phyloP scores from a whole-genome alignment of 768 basidiomycete genomes.

The Tulasnella sp. region DNA sequence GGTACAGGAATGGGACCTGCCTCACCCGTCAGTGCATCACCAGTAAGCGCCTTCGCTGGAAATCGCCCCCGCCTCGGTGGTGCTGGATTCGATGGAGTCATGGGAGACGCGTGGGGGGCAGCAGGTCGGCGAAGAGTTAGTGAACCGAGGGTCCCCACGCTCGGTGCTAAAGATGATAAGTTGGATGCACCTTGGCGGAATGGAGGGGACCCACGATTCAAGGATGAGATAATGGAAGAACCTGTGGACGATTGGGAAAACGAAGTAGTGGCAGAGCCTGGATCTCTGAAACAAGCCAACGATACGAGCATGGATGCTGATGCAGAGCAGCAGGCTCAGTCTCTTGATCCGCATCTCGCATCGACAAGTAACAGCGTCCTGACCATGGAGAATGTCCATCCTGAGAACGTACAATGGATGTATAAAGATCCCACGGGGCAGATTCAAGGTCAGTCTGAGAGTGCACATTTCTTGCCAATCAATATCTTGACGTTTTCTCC shows the following conservation, averaged over 20 bases:
- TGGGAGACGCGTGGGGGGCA: conserved; percentile 14
- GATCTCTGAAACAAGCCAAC: too few species aligned
- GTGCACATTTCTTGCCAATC: not conserved
- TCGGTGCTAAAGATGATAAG: conserved; percentile 3
- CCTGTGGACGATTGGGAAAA: conserved; percentile 10
- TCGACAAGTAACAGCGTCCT: too few species aligned
- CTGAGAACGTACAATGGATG: conserved; percentile 60
- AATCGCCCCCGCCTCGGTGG: conserved; percentile 9
- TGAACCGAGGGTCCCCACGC: not conserved
- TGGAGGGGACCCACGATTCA: not conserved
- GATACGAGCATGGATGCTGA: too few species aligned
- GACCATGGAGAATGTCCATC: not conserved
- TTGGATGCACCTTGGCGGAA: conserved; percentile 12
- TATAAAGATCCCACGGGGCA: conserved; percentile 90
- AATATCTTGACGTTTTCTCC: not conserved
- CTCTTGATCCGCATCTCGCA: too few species aligned
- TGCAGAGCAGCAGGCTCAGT: too few species aligned
- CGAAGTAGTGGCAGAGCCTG: too few species aligned
- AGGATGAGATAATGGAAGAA: conserved; percentile 13
- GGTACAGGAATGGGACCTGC: conserved; percentile 1
- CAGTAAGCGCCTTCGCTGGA: not conserved
- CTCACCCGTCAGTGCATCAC: conserved; percentile 1
- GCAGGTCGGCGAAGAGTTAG: not conserved
- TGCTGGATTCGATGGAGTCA: conserved; percentile 15
- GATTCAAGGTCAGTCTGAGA: conserved; percentile 57